Evolutionary conservation across 106 monocot genomes (phyloP).

Genomic region (Dendrobium nobile): DNA sequence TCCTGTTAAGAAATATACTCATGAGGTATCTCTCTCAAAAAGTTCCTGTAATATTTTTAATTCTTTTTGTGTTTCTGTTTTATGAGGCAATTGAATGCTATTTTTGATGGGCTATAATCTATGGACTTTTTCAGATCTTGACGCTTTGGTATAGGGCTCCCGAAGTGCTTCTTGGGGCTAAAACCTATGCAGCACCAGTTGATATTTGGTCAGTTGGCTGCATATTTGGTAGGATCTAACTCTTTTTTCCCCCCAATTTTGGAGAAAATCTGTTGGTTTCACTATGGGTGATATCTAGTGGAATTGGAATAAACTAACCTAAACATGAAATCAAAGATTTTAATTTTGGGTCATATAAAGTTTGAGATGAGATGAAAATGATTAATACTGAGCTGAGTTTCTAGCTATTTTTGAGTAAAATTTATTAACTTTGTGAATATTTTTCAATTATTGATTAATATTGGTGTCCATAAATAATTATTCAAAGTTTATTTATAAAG

Average conservation of each 20-base stretch:
- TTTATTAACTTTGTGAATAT: too few relatives aligned
- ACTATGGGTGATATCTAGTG: background rate
- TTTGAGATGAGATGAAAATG: too few relatives aligned
- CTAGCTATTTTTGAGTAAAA: too few relatives aligned
- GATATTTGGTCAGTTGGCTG: constrained; percentile 29
- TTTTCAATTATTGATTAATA: too few relatives aligned
- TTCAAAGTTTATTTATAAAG: too few relatives aligned
- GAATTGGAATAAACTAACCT: too few relatives aligned
- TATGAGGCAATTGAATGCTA: background rate
- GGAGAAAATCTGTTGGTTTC: background rate
- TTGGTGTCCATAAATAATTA: too few relatives aligned
- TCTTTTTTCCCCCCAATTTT: background rate
- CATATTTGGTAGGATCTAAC: constrained; percentile 14
- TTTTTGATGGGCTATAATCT: background rate
- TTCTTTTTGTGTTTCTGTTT: background rate
- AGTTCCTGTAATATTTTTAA: background rate
- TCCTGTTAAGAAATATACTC: constrained; percentile 94
- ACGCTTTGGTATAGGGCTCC: constrained; percentile 28
- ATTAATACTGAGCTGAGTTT: too few relatives aligned
- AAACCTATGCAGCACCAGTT: constrained; percentile 17
- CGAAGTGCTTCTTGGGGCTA: constrained; percentile 31
- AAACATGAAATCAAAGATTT: too few relatives aligned
- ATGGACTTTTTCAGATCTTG: constrained; percentile 9
- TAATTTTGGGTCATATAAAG: too few relatives aligned
- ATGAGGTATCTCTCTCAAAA: constrained; percentile 46